These are phyloP conservation scores for Penicillium samsonianum DNA, from an alignment of 495 filamentous ascomycete genomes.

Conservation along the genomic window DNA sequence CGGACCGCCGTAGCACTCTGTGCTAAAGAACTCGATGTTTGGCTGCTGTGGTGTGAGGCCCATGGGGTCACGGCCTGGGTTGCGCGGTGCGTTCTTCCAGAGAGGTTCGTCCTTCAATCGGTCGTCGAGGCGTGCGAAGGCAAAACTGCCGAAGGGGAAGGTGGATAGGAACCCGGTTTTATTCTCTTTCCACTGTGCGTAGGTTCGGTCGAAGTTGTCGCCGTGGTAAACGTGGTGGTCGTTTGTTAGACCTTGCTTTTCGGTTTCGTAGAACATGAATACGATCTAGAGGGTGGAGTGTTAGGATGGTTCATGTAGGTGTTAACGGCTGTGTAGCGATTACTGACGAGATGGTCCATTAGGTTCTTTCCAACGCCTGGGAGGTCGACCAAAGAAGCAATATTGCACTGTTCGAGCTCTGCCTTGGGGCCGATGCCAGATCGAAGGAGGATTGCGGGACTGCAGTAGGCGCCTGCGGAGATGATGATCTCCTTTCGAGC, in stretches of 20 bases:
- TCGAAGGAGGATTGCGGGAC: constrained; percentile 57
- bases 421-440: constrained; percentile 55
- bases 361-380: constrained; percentile 59
- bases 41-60: constrained; percentile 50
- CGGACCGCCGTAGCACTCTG: constrained; percentile 55
- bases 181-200: constrained; percentile 49
- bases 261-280: constrained; percentile 52
- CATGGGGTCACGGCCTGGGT: constrained; percentile 53
- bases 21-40: constrained; percentile 54
- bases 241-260: constrained; percentile 43
- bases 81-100: constrained; percentile 42
- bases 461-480: constrained; percentile 56
- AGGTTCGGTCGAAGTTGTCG: constrained; percentile 40
- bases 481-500: constrained; percentile 53
- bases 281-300: constrained; percentile 21
- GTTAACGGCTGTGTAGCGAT: background rate
- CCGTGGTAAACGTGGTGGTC: constrained; percentile 43
- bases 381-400: constrained; percentile 47
- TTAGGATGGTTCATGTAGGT: background rate
- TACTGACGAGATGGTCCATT: constrained; percentile 51
- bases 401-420: constrained; percentile 48
- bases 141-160: constrained; percentile 57
- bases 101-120: constrained; percentile 46
- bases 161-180: constrained; percentile 52
- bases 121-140: constrained; percentile 52